phyloP scores from a whole-genome alignment of 805 yeast species.

The Candida michaelii region DNA sequence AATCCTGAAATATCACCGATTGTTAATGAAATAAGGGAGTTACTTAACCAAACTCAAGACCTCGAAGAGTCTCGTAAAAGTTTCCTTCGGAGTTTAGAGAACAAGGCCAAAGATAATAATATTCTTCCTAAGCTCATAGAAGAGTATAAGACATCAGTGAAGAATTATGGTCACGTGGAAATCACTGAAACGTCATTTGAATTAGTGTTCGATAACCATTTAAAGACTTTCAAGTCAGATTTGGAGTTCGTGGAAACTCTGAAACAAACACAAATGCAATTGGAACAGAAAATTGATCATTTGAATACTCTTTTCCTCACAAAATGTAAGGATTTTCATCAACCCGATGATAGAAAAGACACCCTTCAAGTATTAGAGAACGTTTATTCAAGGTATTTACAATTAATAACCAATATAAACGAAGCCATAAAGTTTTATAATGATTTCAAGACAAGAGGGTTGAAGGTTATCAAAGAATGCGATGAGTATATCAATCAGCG shows the following conservation, averaged over 20 bases:
- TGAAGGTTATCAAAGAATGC: constrained; percentile 46
- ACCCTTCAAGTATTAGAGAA: constrained; percentile 53
- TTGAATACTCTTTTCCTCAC: constrained; percentile 30
- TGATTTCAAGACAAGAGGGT: constrained; percentile 52
- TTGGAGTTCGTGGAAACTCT: constrained; percentile 43
- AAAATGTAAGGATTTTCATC: constrained; percentile 14
- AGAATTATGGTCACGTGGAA: constrained; percentile 3
- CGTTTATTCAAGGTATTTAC: constrained; percentile 51
- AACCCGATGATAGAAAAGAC: constrained; percentile 37
- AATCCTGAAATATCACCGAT: constrained; percentile 30
- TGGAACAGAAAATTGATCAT: constrained; percentile 40
- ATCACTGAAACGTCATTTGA: constrained; percentile 31
- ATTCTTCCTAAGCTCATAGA: constrained; percentile 54
- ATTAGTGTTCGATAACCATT: constrained; percentile 38
- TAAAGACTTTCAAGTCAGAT: constrained; percentile 51
- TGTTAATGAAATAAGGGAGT: constrained; percentile 37
- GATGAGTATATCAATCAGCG: constrained; percentile 52
- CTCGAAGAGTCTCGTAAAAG: constrained; percentile 38
- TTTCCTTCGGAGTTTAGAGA: constrained; percentile 42
- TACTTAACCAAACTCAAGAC: constrained; percentile 26
- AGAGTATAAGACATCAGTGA: constrained; percentile 33
- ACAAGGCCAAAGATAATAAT: constrained; percentile 46
- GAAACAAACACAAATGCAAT: constrained; percentile 28
- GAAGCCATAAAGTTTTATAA: constrained; percentile 74
- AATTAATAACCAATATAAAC: constrained; percentile 56